Conservation (phyloP, 1,139 yeast species). For the Yamadazyma sp. region DNA sequence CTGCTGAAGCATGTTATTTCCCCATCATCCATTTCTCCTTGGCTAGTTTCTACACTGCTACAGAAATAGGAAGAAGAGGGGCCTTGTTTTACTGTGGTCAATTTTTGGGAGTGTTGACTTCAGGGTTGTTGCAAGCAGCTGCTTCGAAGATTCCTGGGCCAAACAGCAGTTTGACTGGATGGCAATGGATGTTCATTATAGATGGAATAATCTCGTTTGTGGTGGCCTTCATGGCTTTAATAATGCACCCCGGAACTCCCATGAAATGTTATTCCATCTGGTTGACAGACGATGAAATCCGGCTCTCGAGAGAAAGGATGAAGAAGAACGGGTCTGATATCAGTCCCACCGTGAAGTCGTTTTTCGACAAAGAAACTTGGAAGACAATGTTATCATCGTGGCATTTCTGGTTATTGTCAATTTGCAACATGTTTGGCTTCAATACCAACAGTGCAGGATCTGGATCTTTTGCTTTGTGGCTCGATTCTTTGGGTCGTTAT, state of each 20-base stretch:
- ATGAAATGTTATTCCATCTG: slow-evolving; percentile 27
- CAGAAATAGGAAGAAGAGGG: slow-evolving; percentile 39
- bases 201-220: slow-evolving; percentile 40
- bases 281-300: slow-evolving; percentile 30
- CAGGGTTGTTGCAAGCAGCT: slow-evolving; percentile 39
- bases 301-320: slow-evolving; percentile 25
- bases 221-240: slow-evolving; percentile 23
- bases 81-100: slow-evolving; percentile 42
- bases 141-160: slow-evolving; percentile 23
- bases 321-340: slow-evolving; percentile 25
- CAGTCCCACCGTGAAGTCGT: slow-evolving; percentile 19
- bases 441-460: slow-evolving; percentile 43
- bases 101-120: slow-evolving; percentile 27
- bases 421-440: slow-evolving; percentile 24
- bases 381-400: slow-evolving; percentile 23
- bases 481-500: slow-evolving; percentile 44
- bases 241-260: slow-evolving; percentile 32
- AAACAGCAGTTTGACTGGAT: slow-evolving; percentile 30
- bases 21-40: slow-evolving; percentile 54
- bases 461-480: slow-evolving; percentile 49
- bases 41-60: slow-evolving; percentile 35
- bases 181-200: slow-evolving; percentile 41
- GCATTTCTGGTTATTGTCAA: slow-evolving; percentile 25
- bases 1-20: slow-evolving; percentile 58
- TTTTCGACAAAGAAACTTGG: slow-evolving; percentile 25